Base-by-base conservation (phyloP, 176 grass and related monocot genomes). In the Paspalum notatum region DNA sequence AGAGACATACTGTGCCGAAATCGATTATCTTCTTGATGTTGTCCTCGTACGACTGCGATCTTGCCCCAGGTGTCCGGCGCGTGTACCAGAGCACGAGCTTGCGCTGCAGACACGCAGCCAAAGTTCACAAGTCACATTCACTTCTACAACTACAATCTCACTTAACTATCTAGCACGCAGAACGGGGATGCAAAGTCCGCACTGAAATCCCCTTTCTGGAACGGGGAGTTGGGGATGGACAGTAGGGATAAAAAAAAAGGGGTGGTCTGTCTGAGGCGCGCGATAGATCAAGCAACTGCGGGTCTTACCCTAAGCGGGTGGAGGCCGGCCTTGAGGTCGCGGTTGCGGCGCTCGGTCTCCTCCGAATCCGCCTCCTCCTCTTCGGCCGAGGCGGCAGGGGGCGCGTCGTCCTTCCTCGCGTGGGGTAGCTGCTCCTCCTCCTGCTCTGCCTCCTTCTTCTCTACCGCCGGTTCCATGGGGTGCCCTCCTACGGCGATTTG, bases 11-110 rank as follows among this genome's bases (percentile, higher is more conserved):
- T 42, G 97, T 96, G 82, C 89, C 91, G 63, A 99, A 95, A 58
- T 99, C 97, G 16, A 88, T 76, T 68, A 96, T 91, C 86, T 90
- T 99, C 80, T 87, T 99, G 83, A 99, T 91, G 83, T 96, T 99
- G 54, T 99, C 97, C 74, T 99, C 92, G 64, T 99, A 99, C 37
- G 97, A 85, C 68, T 91, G 89, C 69, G 92, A 91, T 58, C 92
- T 86, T 47, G 94, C 57, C 56, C 93, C 97, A 87, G 91, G 88
- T 16, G 93, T 91, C 72, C 93, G 90, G 50, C 89, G 82, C 2
- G 97, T 91, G 80, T 93, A 96, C 97, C 97, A 99, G 79, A 96
- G 90, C 43, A 87, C 88, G 80, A 96, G 86, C 77, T 95, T 99
- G 72, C 88, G 83, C 97, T 99, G 89, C 42, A n/a, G 51, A 63